Base-by-base conservation (phyloP, 768 basidiomycete genomes). In the Podaxis sp. region DNA sequence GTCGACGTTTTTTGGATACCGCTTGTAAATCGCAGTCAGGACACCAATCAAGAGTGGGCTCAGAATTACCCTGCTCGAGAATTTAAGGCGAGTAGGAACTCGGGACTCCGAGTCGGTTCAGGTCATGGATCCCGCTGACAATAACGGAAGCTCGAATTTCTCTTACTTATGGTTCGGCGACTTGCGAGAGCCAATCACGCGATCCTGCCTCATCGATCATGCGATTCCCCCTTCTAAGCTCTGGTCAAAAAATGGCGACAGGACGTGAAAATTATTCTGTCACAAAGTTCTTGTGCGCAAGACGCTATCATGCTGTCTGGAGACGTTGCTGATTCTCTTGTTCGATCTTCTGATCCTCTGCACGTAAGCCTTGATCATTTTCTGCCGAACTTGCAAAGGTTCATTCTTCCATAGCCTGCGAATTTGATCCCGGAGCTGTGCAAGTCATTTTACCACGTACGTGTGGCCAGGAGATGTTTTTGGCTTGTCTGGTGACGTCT, bases 381-480 rank as follows among this genome's bases (percentile, higher is more conserved):
- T n/a, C n/a, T 3, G 4, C 44, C 21, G 18, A 25, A 38, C 42
- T 40, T 40, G 10, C 37, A 42, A 59, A 42, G 48, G 44, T 60
- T 58, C 27, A 62, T 37, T 44, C 35, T 46, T 50, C 55, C 47
- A 18, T 77, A 95, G 87, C 93, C 93, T 18, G 93, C 93, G n/a
- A 94, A 93, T 72, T 80, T 95, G 63, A 95, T 95, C 56, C 90
- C 90, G 35, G 90, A 91, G 68, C 80, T 95, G 1, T 95, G 93
- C 71, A 77, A 83, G 47, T 83, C 85, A 5, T 95, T 95, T 73
- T 95, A 95, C 74, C 81, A 81, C 63, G 74, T 77, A 67, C 51
- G 72, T 48, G 57, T 47, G 18, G 9, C 55, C 42, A 21, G 6
- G 4, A 55, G 32, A 7, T 27, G 35, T 14, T 57, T 2, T 25